phyloP scores from a whole-genome alignment of 257 asterid genomes.

The Jaltomata sinuosa region DNA sequence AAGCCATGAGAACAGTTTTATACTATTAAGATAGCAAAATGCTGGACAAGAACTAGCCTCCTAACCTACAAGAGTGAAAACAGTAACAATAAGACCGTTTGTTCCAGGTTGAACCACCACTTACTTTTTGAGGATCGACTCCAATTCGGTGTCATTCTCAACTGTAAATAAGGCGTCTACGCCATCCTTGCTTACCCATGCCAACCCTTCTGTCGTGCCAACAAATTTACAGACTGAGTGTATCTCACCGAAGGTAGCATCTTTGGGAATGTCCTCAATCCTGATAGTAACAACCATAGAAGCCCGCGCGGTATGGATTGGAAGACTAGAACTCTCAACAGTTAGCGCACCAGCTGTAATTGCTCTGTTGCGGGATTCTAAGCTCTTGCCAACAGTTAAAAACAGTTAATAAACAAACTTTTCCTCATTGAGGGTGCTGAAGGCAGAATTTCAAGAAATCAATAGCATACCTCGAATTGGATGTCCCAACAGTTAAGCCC shows the following conservation, averaged over 20 bases:
- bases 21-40: not conserved
- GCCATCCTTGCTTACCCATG: conserved; percentile 24
- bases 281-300: conserved; percentile 25
- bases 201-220: conserved; percentile 41
- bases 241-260: conserved; percentile 19
- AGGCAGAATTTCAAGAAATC: not conserved
- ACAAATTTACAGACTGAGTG: conserved; percentile 29
- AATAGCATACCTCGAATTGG: not conserved
- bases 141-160: conserved; percentile 8
- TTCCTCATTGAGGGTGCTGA: not conserved
- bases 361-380: conserved; percentile 28
- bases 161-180: conserved; percentile 37
- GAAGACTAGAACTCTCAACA: conserved; percentile 18
- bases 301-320: conserved; percentile 13
- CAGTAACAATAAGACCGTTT: not conserved
- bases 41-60: not conserved
- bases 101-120: not conserved
- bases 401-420: not conserved
- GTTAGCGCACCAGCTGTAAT: conserved; percentile 20
- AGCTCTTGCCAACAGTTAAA: conserved; percentile 20
- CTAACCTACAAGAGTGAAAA: not conserved
- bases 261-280: conserved; percentile 28
- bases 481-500: conserved; percentile 9
- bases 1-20: not conserved
- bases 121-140: conserved; percentile 24